Evolutionary conservation across 2,329 filamentous ascomycete genomes (phyloP), one percentile per base, ranked within the genome.

Genomic region (Coniochaeta prunicola): DNA sequence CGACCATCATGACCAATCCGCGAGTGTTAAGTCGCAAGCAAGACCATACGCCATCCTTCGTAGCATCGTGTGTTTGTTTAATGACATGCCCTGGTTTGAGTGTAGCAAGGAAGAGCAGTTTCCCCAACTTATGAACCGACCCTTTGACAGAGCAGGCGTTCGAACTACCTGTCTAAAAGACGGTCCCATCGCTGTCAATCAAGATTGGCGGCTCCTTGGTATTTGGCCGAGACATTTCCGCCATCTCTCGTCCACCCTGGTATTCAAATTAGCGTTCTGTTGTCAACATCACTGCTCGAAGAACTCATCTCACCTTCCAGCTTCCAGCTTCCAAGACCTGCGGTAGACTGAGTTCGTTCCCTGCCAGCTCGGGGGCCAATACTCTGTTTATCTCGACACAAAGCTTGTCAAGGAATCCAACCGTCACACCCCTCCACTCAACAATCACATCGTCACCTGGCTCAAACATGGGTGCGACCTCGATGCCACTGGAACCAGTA

Each of bases 121-220:
- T 34, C 7, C 31, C 31, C 7, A 34, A 7, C 31, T 34, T 34
- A 8, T 13, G 31, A 34, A 34, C 13, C 31, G 31, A 13, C n/a
- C n/a, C n/a, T n/a, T n/a, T n/a, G 13, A 34, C 31, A 7, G 13
- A 34, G 31, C 31, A 34, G 7, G 7, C 31, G 31, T 34, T 8
- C 7, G 13, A 34, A 7, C 40, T 10, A 45, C 19, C 19, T 12
- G 3, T 45, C 21, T 62, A 68, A 72, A 99, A 97, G 64, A 99
- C 91, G 26, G 94, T 97, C 62, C 94, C 94, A 72, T 99, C 94
- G 64, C 91, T 96, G 65, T 96, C 83, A 67, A 97, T 97, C 76
- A 97, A 87, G 69, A 99, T 97, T 4, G 94, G 94, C 33, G 93
- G 91, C 71, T 96, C 91, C 76, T 94, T 96, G 57, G 94, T 97